Evolutionary conservation across 371 early-diverging fungal genomes (phyloP).

Genomic region (Rhizopus sp.): DNA sequence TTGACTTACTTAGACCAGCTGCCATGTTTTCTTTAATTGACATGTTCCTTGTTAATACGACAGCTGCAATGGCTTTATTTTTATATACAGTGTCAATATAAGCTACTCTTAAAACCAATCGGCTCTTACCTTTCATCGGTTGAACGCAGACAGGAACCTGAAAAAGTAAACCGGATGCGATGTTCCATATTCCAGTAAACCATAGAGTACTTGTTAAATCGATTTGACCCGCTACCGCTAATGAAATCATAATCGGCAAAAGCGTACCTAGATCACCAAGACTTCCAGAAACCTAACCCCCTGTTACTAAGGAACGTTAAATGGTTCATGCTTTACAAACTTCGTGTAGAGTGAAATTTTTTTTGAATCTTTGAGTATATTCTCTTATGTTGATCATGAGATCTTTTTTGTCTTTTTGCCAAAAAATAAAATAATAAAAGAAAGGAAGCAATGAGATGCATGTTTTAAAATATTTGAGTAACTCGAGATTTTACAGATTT

Average conservation of each 20-base stretch:
- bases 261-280: slow-evolving; percentile 88
- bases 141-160: slow-evolving; percentile 87
- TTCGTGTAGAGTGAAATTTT: slow-evolving; percentile 41
- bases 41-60: slow-evolving; percentile 74
- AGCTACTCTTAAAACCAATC: slow-evolving; percentile 1
- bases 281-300: slow-evolving; percentile 65
- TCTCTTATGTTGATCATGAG: too few species aligned
- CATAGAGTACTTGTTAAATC: slow-evolving; percentile 80
- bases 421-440: too few species aligned
- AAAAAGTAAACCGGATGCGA: slow-evolving; percentile 74
- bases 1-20: slow-evolving; percentile 61
- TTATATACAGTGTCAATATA: not conserved
- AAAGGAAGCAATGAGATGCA: too few species aligned
- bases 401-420: too few species aligned
- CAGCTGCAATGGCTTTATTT: slow-evolving; percentile 76
- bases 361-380: slow-evolving; percentile 1
- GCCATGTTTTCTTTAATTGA: slow-evolving; percentile 72
- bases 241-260: slow-evolving; percentile 84
- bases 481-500: too few species aligned
- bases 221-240: slow-evolving; percentile 74
- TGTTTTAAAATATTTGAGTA: too few species aligned
- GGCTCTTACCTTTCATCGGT: slow-evolving; percentile 77
- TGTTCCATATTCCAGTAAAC: slow-evolving; percentile 90
- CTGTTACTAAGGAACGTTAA: not conserved
- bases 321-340: slow-evolving; percentile 6